Evolutionary conservation across 352 stramenopile species (phyloP), one percentile per base, ranked within the genome.

Genomic region (Globisporangium paroecandrum): DNA sequence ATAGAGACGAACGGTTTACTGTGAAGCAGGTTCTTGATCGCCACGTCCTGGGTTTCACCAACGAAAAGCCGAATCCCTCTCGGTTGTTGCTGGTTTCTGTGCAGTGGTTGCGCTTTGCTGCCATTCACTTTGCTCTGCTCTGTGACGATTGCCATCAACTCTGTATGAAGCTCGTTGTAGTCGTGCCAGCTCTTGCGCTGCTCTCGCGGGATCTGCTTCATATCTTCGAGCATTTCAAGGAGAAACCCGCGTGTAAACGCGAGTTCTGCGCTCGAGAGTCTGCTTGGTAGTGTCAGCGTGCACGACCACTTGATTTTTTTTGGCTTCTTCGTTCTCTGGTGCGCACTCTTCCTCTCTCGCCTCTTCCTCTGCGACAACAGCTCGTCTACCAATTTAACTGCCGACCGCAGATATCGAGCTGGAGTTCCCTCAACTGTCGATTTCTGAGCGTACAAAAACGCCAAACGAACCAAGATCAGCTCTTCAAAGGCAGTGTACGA

Each of bases 1-100:
- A 91, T 68, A 10, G 65, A 65, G 7, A 90, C 73, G 49, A 73
- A 80, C 0, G 83, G 80, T 15, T 82, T 76, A 55, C 81, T 89
- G 32, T 75, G 66, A 7, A 90, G 46, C 22, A 90, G 46, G 53
- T 91, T 74, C 0, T 59, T 25, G 34, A 86, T 73, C 20, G 20
- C 25, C 3, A 91, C 68, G 51, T 83, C 66, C 1, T 73, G 51
- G 0, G 81, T 89, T 0, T 70, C 69, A 1, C 83, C 83, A 25
- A 90, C 49, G 43, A 79, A 83, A 0, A 91, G 36, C 7, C 76
- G 67, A 25, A 91, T 36, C 0, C 78, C 79, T 7, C 62, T 41
- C 73, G 78, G 20, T 57, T 58, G n/a, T 22, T n/a, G 22, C 62
- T 41, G 24, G 15, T 32, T 27, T 58, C 32, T 27, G 9, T 49